Evolutionary conservation across 2,329 filamentous ascomycete species (phyloP).

Genomic region (Pestalotiopsis sp.): DNA sequence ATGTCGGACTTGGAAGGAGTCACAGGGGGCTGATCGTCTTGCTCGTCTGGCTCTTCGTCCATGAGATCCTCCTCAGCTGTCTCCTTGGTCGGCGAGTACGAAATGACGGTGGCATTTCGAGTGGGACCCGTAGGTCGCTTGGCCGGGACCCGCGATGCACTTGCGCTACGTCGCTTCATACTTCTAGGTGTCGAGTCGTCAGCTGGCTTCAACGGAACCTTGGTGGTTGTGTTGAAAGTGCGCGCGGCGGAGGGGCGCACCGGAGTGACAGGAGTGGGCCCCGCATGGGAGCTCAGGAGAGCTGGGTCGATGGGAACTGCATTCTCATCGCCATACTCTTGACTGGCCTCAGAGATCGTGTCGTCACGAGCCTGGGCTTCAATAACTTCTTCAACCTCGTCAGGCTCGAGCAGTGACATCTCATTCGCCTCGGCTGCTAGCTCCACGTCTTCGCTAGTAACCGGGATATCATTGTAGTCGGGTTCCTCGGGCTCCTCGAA

Average conservation of each 20-base stretch:
- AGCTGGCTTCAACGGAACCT: constrained; percentile 73
- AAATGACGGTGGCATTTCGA: constrained; percentile 55
- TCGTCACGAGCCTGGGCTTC: constrained; percentile 44
- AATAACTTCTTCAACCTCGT: constrained; percentile 38
- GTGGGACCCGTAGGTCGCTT: constrained; percentile 44
- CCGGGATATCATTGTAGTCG: constrained; percentile 48
- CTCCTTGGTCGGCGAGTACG: constrained; percentile 55
- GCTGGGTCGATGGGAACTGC: constrained; percentile 57
- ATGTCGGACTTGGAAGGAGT: constrained; percentile 52
- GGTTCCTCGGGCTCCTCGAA: constrained; percentile 32
- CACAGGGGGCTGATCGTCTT: constrained; percentile 30
- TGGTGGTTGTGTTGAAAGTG: constrained; percentile 73
- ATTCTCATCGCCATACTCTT: constrained; percentile 71
- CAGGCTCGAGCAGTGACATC: constrained; percentile 57
- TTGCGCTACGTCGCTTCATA: constrained; percentile 52
- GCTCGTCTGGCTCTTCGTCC: constrained; percentile 24
- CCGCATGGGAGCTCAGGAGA: constrained; percentile 32
- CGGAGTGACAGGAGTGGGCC: constrained; percentile 55
- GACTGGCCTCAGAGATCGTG: constrained; percentile 60
- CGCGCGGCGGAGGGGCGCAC: constrained; percentile 49
- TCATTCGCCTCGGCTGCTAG: constrained; percentile 62
- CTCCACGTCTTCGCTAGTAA: constrained; percentile 59
- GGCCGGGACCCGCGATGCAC: constrained; percentile 48
- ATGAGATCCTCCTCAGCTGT: constrained; percentile 26
- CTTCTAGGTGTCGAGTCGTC: constrained; percentile 57